Evolutionary conservation across 441 rosid genomes (phyloP).

Genomic region (Manihot esculenta): DNA sequence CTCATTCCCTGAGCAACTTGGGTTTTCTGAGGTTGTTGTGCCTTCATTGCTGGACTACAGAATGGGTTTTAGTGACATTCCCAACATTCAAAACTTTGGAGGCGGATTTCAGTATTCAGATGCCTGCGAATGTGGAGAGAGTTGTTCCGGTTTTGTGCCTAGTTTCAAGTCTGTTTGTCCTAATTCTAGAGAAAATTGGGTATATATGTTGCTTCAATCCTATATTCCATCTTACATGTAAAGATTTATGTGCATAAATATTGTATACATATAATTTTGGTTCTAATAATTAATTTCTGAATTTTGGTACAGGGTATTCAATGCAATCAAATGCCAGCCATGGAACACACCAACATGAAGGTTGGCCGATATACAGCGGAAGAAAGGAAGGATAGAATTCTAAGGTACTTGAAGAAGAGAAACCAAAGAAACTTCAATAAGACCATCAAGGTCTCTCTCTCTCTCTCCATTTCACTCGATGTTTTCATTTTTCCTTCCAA

Average conservation of each 20-base stretch:
- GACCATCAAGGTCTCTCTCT: conserved; percentile 73
- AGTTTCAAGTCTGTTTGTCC: conserved; percentile 49
- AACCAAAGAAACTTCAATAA: conserved; percentile 91
- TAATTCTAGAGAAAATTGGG: conserved; percentile 47
- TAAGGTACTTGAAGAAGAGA: conserved; percentile 85
- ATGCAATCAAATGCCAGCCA: conserved; percentile 33
- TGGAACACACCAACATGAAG: conserved; percentile 45
- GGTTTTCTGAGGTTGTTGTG: conserved; percentile 38
- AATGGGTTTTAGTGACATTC: conserved; percentile 28
- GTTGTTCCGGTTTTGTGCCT: conserved; percentile 42
- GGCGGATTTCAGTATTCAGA: conserved; percentile 36
- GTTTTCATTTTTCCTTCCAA: no score
- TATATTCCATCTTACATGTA: no score
- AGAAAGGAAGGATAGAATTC: conserved; percentile 86
- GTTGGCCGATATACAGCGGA: conserved; percentile 78
- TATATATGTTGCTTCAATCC: conserved; percentile 10
- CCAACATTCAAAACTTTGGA: conserved; percentile 30
- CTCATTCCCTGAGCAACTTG: conserved; percentile 40
- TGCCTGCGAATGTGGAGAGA: conserved; percentile 45
- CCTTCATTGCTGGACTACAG: conserved; percentile 39
- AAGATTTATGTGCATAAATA: no score
- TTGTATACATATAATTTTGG: no score
- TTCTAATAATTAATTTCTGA: neutral
- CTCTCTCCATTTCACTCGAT: no score
- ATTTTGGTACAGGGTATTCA: conserved; percentile 43